Evolutionary conservation across 176 grass and related monocot species (phyloP).

Genomic region (Ensete glaucum): DNA sequence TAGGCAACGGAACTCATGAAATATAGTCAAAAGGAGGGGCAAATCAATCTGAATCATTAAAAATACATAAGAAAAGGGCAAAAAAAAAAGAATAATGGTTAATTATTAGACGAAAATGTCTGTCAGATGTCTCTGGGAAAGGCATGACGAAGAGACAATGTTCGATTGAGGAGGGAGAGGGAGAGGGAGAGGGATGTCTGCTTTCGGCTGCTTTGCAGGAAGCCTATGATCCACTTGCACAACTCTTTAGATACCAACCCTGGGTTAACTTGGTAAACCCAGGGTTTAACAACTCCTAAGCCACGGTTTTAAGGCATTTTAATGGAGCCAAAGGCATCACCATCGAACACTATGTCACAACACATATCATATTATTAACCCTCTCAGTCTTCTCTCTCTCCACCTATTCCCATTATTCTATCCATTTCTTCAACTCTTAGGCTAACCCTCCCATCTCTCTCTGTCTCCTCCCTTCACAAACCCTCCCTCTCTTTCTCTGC

Average conservation of each 20-base stretch:
- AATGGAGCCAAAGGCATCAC: not conserved
- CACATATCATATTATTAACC: not conserved
- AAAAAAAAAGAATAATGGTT: not conserved
- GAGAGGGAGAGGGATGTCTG: not conserved
- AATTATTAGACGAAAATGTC: too few relatives aligned
- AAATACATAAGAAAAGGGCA: not conserved
- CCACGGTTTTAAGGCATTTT: not conserved
- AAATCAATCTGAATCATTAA: not conserved
- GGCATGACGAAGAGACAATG: too few relatives aligned
- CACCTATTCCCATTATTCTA: slow-evolving; percentile 10
- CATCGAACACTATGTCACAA: not conserved
- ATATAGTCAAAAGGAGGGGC: not conserved
- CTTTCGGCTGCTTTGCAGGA: not conserved
- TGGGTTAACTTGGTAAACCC: slow-evolving; percentile 12
- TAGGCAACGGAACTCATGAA: not conserved
- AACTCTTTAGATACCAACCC: not conserved
- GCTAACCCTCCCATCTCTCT: not conserved
- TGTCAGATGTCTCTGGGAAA: too few relatives aligned
- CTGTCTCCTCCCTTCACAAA: not conserved
- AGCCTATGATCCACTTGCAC: not conserved
- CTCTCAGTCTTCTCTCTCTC: not conserved
- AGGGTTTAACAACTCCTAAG: not conserved
- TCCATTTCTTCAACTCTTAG: slow-evolving; percentile 18
- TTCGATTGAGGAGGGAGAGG: too few relatives aligned
- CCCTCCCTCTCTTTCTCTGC: not conserved